Base-by-base conservation (phyloP, 768 basidiomycete species). In the Termitomyces sp. region DNA sequence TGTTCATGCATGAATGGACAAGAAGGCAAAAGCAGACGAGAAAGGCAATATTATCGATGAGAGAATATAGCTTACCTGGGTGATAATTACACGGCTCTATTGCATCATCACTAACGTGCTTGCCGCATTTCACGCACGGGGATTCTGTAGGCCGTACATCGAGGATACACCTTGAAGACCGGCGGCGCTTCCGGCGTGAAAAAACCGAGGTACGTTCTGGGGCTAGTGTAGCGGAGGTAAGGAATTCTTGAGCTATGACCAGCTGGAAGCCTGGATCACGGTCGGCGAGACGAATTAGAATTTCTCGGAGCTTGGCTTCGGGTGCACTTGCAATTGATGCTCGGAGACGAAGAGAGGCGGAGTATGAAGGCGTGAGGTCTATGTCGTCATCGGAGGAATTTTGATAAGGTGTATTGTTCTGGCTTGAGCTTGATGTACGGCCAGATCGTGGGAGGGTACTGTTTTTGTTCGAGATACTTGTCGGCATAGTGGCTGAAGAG, bases 221-320 rank as follows among this genome's bases (percentile, higher is more conserved):
- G 24, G 22, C 44, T 4, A 26, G 4, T 24, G 50, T 20, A 5
- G 32, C 9, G n/a, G 26, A 32, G 26, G 49, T 20, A 39, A 68
- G 55, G 48, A 81, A 66, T 61, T 79, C 77, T 55, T 71, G 72
- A 43, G 68, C 71, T 33, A 82, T 67, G 2, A 75, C 76, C 22
- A 70, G 71, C 51, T 73, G 71, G 55, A 80, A 72, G 16, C 64
- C 67, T 0, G 74, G 70, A 56, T 69, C 69, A 26, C 62, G 65
- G 24, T 69, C 68, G 1, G 75, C 74, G 5, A 81, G 68, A 51
- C 71, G 75, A 42, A 73, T 64, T 56, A 80, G 59, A 48, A 77
- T 67, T 22, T 72, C 69, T 30, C 78, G 76, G 6, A 82, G 72
- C 54, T 68, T 72, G 13, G 64, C 52, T 44, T 78, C 76, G 0